A percentile compares a stretch with the other conserved stretches of the same genome.
phyloP scores from a whole-genome alignment of 2,329 filamentous ascomycete species.

The Fusarium anthophilum region DNA sequence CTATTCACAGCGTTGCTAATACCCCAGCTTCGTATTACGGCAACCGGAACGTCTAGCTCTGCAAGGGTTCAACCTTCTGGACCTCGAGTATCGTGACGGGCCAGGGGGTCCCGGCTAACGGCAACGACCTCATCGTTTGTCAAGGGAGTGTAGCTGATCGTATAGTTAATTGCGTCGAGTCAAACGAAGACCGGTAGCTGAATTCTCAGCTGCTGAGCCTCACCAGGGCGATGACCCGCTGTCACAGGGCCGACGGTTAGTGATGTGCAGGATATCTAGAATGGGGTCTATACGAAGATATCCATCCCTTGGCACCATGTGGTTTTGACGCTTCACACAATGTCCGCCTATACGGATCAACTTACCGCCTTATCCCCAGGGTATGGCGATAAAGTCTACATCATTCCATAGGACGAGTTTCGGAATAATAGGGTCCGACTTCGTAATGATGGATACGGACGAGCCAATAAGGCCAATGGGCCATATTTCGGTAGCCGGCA shows the following conservation, averaged over 20 bases:
- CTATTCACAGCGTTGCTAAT: slow-evolving; percentile 48
- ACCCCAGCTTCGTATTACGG: slow-evolving; percentile 46
- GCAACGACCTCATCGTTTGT: slow-evolving; percentile 44
- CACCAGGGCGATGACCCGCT: slow-evolving; percentile 44
- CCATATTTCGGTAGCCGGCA: slow-evolving; percentile 27
- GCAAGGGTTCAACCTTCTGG: slow-evolving; percentile 47
- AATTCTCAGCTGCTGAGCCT: slow-evolving; percentile 43
- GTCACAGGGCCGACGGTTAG: slow-evolving; percentile 41
- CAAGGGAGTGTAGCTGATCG: slow-evolving; percentile 33
- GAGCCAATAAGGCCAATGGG: too few relatives aligned
- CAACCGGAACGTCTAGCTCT: slow-evolving; percentile 20
- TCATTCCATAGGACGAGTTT: slow-evolving; percentile 43
- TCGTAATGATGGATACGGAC: slow-evolving; percentile 42
- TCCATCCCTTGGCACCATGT: slow-evolving; percentile 25
- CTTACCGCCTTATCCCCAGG: slow-evolving; percentile 52
- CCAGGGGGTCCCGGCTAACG: slow-evolving; percentile 38
- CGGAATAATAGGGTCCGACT: slow-evolving; percentile 8
- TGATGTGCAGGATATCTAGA: slow-evolving; percentile 47
- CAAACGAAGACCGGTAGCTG: slow-evolving; percentile 52
- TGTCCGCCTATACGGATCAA: slow-evolving; percentile 53
- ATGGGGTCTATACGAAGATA: slow-evolving; percentile 37
- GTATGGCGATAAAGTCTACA: slow-evolving; percentile 45
- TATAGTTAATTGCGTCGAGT: slow-evolving; percentile 44
- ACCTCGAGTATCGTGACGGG: slow-evolving; percentile 45
- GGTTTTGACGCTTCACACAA: slow-evolving; percentile 35